A percentile compares a stretch with the other conserved stretches of the same genome.
These are phyloP conservation scores for Bretschneidera sinensis DNA, from an alignment of 345 rosid genomes.

Conservation along the genomic window DNA sequence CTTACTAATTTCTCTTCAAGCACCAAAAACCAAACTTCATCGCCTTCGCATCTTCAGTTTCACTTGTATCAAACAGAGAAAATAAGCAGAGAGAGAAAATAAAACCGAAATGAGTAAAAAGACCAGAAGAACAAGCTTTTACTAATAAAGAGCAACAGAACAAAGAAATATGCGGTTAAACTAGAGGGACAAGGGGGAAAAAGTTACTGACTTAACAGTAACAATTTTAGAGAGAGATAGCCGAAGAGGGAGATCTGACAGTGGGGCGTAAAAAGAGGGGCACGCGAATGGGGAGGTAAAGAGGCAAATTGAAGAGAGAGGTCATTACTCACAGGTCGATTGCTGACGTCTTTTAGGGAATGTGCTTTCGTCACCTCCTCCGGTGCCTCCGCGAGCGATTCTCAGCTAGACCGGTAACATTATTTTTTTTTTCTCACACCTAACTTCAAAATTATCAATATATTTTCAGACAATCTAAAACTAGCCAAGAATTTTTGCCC, in stretches of 20 bases:
- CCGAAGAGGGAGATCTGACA: conserved; percentile 26
- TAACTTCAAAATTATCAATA: too few species aligned
- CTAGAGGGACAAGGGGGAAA: not conserved
- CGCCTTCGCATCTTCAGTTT: conserved; percentile 22
- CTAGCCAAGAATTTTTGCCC: too few species aligned
- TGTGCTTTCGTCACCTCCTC: conserved; percentile 21
- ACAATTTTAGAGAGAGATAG: not conserved
- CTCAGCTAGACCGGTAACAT: too few species aligned
- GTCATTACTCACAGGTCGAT: not conserved
- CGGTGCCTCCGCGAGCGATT: not conserved
- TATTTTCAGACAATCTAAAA: too few species aligned
- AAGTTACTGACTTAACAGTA: not conserved
- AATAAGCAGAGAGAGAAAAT: not conserved
- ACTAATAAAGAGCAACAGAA: not conserved
- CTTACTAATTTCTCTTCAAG: conserved; percentile 26
- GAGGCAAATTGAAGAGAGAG: not conserved
- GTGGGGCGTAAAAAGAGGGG: conserved; percentile 12
- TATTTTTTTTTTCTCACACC: too few species aligned
- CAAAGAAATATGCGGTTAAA: conserved; percentile 9
- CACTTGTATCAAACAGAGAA: conserved; percentile 6
- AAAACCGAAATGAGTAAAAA: not conserved
- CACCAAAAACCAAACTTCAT: conserved; percentile 12
- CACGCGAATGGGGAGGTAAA: conserved; percentile 29
- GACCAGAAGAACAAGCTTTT: not conserved
- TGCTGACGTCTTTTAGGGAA: conserved; percentile 21